Evolutionary conservation across 805 yeast genomes (phyloP).

Genomic region (Teunomyces atbi): DNA sequence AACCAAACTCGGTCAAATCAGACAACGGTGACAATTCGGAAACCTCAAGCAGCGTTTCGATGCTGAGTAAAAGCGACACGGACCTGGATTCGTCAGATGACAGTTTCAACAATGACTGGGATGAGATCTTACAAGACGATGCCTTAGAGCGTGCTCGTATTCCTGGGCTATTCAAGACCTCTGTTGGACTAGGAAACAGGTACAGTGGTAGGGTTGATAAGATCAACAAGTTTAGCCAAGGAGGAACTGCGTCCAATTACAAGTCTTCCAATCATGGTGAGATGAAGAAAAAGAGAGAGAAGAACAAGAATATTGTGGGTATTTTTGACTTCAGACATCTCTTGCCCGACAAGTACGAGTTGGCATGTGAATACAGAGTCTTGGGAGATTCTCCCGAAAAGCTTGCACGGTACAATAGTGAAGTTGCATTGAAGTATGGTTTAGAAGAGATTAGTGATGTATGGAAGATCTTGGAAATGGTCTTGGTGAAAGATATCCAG

Average conservation of each 20-base stretch:
- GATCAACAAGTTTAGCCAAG: conserved; percentile 35
- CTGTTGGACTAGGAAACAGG: conserved; percentile 39
- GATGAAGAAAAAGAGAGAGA: conserved; percentile 20
- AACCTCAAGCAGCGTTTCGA: background rate
- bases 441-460: conserved; percentile 64
- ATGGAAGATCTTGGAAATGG: conserved; percentile 63
- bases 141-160: conserved; percentile 48
- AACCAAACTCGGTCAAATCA: background rate
- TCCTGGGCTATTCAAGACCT: conserved; percentile 49
- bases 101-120: conserved; percentile 68
- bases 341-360: conserved; percentile 70
- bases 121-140: conserved; percentile 60
- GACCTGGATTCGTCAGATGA: conserved; percentile 44
- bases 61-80: conserved; percentile 16
- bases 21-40: background rate
- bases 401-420: conserved; percentile 67
- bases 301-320: conserved; percentile 51
- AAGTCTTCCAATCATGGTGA: conserved; percentile 41
- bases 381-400: conserved; percentile 62
- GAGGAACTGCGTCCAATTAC: conserved; percentile 35
- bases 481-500: conserved; percentile 43
- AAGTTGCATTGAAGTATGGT: conserved; percentile 64
- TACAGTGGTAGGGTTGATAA: conserved; percentile 23
- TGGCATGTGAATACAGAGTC: conserved; percentile 66
- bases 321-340: conserved; percentile 65